A percentile compares a stretch with the other conserved stretches of the same genome.
Conservation (phyloP, 2,329 filamentous ascomycete genomes). For the Cercospora nicotianae region DNA sequence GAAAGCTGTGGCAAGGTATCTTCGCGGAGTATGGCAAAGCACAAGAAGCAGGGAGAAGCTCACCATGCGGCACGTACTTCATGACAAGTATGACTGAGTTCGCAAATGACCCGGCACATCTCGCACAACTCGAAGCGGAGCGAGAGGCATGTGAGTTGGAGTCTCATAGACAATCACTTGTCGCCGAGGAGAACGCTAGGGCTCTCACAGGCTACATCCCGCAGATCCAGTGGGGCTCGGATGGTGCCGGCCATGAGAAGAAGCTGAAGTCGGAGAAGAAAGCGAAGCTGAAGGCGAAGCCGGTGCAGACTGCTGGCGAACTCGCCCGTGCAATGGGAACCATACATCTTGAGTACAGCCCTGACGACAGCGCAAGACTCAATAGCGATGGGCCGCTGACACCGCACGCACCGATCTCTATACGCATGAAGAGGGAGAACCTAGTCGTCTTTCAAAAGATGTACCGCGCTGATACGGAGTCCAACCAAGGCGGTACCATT, state of each 20-base stretch:
- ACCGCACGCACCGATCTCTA: neutral
- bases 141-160: neutral
- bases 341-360: neutral
- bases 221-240: neutral
- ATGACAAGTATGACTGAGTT: neutral
- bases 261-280: neutral
- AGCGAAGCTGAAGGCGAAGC: neutral
- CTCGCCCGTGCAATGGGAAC: neutral
- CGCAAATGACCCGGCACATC: neutral
- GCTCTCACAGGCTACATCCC: neutral
- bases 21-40: neutral
- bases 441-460: slow-evolving; percentile 9
- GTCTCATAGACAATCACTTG: neutral
- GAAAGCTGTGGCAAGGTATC: neutral
- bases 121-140: neutral
- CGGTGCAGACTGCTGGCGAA: neutral
- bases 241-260: neutral
- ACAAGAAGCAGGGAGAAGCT: neutral
- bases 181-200: neutral
- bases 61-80: neutral
- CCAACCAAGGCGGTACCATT: neutral
- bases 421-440: neutral
- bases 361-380: neutral
- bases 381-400: too few species aligned
- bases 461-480: neutral